These are phyloP conservation scores for Annulohypoxylon stygium DNA, from an alignment of 495 filamentous ascomycete species.

Conservation along the genomic window DNA sequence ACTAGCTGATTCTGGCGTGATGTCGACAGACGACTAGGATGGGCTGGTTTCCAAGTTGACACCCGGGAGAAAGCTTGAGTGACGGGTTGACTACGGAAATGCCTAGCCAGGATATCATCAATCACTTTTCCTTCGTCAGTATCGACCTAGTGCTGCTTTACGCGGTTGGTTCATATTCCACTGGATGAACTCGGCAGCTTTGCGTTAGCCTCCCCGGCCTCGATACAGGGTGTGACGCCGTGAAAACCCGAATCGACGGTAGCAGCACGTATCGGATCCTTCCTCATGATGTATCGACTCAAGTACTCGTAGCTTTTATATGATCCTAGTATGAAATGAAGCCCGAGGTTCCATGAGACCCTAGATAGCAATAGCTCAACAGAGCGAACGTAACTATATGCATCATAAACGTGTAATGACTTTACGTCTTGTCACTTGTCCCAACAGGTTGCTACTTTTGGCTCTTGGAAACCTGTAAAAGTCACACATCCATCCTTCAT, in stretches of 20 bases:
- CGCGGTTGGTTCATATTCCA: constrained; percentile 29
- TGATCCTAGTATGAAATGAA: constrained; percentile 9
- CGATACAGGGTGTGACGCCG: neutral
- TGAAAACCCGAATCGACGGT: neutral
- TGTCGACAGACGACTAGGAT: neutral
- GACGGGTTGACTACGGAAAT: neutral
- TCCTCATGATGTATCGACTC: neutral
- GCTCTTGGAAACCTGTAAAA: constrained; percentile 14
- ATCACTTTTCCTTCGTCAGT: neutral
- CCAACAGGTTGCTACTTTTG: constrained; percentile 19
- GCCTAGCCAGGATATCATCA: constrained; percentile 7
- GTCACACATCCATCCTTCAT: constrained; percentile 29
- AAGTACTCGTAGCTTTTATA: neutral
- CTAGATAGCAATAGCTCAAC: constrained; percentile 4
- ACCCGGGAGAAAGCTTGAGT: neutral
- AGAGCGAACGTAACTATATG: constrained; percentile 14
- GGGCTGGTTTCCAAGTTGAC: neutral
- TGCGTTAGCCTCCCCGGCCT: constrained; percentile 1
- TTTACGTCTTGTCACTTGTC: constrained; percentile 21
- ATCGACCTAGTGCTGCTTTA: neutral
- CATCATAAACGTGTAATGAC: constrained; percentile 9
- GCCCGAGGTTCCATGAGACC: constrained; percentile 7
- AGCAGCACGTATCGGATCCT: neutral
- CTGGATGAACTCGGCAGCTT: constrained; percentile 8
- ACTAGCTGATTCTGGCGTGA: constrained; percentile 11